A percentile compares a stretch with the other conserved stretches of the same genome.
Conservation (phyloP, 768 basidiomycete species). For the Phlebiopsis gigantea region DNA sequence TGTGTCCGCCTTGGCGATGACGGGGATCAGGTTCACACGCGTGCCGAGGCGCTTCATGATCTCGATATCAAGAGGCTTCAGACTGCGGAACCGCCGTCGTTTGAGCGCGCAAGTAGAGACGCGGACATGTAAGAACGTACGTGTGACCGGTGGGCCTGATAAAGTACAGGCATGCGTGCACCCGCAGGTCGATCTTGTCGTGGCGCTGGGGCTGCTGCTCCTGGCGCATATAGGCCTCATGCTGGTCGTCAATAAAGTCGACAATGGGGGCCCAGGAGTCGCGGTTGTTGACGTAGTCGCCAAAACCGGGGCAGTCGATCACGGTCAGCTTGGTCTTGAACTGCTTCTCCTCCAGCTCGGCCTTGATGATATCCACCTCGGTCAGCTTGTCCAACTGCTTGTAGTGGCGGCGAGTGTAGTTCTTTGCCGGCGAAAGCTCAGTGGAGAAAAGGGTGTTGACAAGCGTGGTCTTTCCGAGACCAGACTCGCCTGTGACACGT, state of each 20-base stretch:
- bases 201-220: constrained; percentile 96
- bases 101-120: constrained; percentile 2
- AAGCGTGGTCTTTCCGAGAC: constrained; percentile 93
- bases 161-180: constrained; percentile 97
- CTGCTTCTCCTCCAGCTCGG: constrained; percentile 96
- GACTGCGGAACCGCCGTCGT: constrained; percentile 34
- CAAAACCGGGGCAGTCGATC: constrained; percentile 98
- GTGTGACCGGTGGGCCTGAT: constrained; percentile 95
- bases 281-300: constrained; percentile 99
- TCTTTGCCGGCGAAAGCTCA: constrained; percentile 87
- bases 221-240: constrained; percentile 94
- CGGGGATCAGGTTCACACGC: constrained; percentile 96
- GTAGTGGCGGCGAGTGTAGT: constrained; percentile 81
- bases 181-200: constrained; percentile 92
- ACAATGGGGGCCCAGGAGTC: constrained; percentile 98
- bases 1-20: constrained; percentile 96
- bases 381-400: constrained; percentile 99
- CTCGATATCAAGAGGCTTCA: constrained; percentile 98
- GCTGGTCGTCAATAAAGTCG: constrained; percentile 96
- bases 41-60: constrained; percentile 99
- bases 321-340: constrained; percentile 99
- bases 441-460: constrained; percentile 99
- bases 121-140: constrained; percentile 42
- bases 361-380: constrained; percentile 98
- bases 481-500: constrained; percentile 74